Base-by-base conservation (phyloP, 805 yeast species). In the Starmera dryadoides region DNA sequence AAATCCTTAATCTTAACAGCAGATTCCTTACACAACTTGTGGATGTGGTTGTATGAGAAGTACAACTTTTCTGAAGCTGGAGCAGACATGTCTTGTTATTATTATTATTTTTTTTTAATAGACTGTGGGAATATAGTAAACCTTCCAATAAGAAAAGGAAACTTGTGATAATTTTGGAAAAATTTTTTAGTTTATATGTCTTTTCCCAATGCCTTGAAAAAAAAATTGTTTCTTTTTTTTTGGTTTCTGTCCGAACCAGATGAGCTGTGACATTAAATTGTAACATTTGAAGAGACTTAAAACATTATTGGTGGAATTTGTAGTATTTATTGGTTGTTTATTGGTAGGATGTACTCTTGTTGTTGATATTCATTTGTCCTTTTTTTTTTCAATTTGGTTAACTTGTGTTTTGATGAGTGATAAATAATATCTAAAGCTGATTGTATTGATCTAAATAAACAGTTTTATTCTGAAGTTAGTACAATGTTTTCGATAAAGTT, bases 1-100 rank as follows among this genome's bases (percentile, higher is more conserved):
- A 59, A 62, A 33, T 50, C 45, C 39, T 53, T 61, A 51, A 81
- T 69, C 38, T 66, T 60, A 30, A 58, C 68, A 10, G 86, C 85
- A 12, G 77, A 68, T 55, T 75, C 71, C 63, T 83, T 86, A 59
- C 95, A 86, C 43, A 83, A 70, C 66, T 86, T 86, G 68, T 86
- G 95, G 42, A 86, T 78, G 54, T 79, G 72, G 66, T 86, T 81
- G 71, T 86, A 86, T 17, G 89, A 79, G 47, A 86, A 78, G 62
- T 77, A 83, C 36, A 68, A 52, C 53, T 75, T 77, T 29, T 72
- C 71, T 16, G 50, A 45, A 18, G 43, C 55, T 8, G 25, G 25
- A 22, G 25, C 25, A 25, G 28, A 25, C 28, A 25, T 25, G 12
- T 25, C 12, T 4, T 4, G 12, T 12, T 4, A 25, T 12, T 8